A percentile compares a stretch with the other conserved stretches of the same genome.
Evolutionary conservation across 2,329 filamentous ascomycete species (phyloP).

Genomic region (Aschersonia sp.): DNA sequence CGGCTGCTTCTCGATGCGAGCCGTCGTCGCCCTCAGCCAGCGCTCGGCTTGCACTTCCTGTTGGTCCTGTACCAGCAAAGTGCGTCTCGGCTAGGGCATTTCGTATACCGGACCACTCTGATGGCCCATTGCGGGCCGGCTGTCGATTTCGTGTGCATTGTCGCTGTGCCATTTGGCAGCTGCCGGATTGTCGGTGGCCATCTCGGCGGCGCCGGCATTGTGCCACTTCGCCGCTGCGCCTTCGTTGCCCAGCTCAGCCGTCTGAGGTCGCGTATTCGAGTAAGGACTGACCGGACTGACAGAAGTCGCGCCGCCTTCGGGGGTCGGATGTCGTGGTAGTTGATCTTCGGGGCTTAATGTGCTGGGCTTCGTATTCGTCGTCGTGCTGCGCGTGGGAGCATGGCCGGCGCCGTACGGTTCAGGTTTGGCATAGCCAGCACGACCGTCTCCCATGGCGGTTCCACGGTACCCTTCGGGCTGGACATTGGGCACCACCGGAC

Average conservation of each 20-base stretch:
- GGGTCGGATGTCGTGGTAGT: conserved; percentile 12
- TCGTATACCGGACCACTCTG: conserved; percentile 24
- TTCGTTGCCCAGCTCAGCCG: conserved; percentile 8
- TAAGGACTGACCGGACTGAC: conserved; percentile 5
- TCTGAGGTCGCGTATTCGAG: not conserved
- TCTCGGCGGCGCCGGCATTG: conserved; percentile 12
- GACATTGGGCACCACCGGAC: conserved; percentile 9
- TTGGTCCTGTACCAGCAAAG: conserved; percentile 7
- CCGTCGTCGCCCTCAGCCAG: too few species aligned
- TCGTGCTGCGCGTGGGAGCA: conserved; percentile 9
- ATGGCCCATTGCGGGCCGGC: conserved; percentile 16
- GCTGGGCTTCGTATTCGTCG: conserved; percentile 6
- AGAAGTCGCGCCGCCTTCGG: conserved; percentile 7
- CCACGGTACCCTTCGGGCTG: conserved; percentile 22
- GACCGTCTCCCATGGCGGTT: conserved; percentile 23
- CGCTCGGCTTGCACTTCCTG: too few species aligned
- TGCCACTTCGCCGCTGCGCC: conserved; percentile 4
- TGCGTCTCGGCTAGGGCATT: conserved; percentile 24
- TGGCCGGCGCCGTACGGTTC: conserved; percentile 18
- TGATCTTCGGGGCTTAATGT: conserved; percentile 7
- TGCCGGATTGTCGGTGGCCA: conserved; percentile 15
- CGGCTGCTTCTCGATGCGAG: too few species aligned
- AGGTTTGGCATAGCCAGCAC: conserved; percentile 23
- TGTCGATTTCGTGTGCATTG: conserved; percentile 23
- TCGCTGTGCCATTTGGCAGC: conserved; percentile 19